Evolutionary conservation across 1,284 basidiomycete genomes (phyloP), one percentile per base, ranked within the genome.

Genomic region (Ceratobasidium sp.): DNA sequence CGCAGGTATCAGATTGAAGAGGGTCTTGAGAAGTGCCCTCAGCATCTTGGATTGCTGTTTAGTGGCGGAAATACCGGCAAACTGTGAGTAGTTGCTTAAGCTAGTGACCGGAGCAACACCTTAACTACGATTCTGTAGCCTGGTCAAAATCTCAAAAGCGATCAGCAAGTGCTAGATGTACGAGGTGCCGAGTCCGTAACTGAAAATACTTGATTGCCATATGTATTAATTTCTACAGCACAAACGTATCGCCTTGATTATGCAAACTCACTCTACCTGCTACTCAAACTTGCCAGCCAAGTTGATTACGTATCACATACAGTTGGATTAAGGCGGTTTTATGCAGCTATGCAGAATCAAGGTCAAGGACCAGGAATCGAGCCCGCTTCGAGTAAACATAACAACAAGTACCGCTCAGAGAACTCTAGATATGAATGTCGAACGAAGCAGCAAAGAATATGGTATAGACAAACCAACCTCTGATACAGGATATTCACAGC

Each of bases 1-100:
- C 86, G 92, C 58, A 90, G 91, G 76, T 95, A 93, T 81, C 90
- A 93, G 76, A 82, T 94, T 50, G 85, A 92, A 1, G 84, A 92
- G 71, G 92, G 92, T 0, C 81, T 95, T 36, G 87, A 91, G 73
- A 86, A 89, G 67, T 91, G 91, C 32, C 89, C 92, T 0, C 81
- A 83, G 12, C 87, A 90, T 3, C 80, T 96, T 71, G 85, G 85
- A 10, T 81, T 92, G 80, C 82, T 96, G 36, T 96, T 89, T 81
- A 86, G 80, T 0, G 93, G 93, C n/a, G 88, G 85, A 34, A 96
- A 95, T 78, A 89, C 85, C 0, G 93, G 94, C 39, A 95, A 96
- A 82, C 80, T 94, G 88, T 91, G 77, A 77, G 92, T 86, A 4
- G n/a, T 28, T 52, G 53, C 48, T n/a, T 43, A 39, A 3, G 23